These are phyloP conservation scores for Coemansia interrupta DNA, from an alignment of 192 early-diverging fungal genomes.

Conservation along the genomic window DNA sequence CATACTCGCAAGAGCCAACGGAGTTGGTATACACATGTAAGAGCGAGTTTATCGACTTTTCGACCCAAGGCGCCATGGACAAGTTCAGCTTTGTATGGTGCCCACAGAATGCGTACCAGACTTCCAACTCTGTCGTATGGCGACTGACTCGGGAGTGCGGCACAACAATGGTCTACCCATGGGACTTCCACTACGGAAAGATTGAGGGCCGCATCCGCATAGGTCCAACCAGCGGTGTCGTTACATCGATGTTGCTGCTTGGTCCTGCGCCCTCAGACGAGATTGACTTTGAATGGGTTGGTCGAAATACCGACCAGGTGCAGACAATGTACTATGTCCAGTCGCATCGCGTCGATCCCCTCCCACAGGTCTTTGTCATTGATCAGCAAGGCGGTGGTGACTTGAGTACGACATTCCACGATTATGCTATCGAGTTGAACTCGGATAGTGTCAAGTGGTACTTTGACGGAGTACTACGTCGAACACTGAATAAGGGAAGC, in stretches of 20 bases:
- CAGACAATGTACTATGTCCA: slow-evolving; percentile 56
- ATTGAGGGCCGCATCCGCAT: slow-evolving; percentile 37
- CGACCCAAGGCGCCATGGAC: slow-evolving; percentile 22
- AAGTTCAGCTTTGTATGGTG: slow-evolving; percentile 49
- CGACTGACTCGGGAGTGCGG: slow-evolving; percentile 39
- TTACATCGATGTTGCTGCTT: slow-evolving; percentile 53
- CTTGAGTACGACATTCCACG: slow-evolving; percentile 44
- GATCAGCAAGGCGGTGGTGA: slow-evolving; percentile 27
- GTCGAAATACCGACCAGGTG: slow-evolving; percentile 44
- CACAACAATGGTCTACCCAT: slow-evolving; percentile 47
- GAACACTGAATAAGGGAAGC: slow-evolving; percentile 12
- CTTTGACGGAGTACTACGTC: slow-evolving; percentile 37
- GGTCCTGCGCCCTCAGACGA: slow-evolving; percentile 55
- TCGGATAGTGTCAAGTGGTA: slow-evolving; percentile 51
- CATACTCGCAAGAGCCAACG: slow-evolving; percentile 20
- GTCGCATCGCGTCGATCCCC: slow-evolving; percentile 31
- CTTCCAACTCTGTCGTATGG: slow-evolving; percentile 33
- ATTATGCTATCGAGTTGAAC: slow-evolving; percentile 54
- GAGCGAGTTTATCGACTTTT: slow-evolving; percentile 37
- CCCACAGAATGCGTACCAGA: slow-evolving; percentile 45
- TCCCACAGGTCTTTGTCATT: slow-evolving; percentile 24
- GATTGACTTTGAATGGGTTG: slow-evolving; percentile 64
- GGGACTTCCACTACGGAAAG: slow-evolving; percentile 34
- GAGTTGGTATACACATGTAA: slow-evolving; percentile 23
- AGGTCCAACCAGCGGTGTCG: slow-evolving; percentile 46